Evolutionary conservation across 2,329 filamentous ascomycete genomes (phyloP).

Genomic region (Phoma sp.): DNA sequence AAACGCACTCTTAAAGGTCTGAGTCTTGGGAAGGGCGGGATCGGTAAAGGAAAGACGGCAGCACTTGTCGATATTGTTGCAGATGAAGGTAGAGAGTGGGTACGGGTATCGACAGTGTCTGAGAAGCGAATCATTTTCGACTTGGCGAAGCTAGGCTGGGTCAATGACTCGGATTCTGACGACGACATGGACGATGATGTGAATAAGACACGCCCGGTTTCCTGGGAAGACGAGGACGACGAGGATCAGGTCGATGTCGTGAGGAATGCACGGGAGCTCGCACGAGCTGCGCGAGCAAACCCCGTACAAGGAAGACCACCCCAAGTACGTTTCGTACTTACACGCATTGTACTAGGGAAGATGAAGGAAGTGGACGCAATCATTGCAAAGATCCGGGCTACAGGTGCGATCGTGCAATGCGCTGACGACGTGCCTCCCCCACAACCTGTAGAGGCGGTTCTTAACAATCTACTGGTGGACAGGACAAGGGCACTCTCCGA

Average conservation of each 20-base stretch:
- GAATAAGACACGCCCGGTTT: slow-evolving; percentile 12
- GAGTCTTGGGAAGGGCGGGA: slow-evolving; percentile 38
- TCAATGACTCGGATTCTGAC: slow-evolving; percentile 55
- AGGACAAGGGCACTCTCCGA: slow-evolving; percentile 48
- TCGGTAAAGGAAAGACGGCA: slow-evolving; percentile 54
- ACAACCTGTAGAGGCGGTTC: slow-evolving; percentile 30
- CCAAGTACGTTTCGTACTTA: slow-evolving; percentile 64
- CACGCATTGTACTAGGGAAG: slow-evolving; percentile 60
- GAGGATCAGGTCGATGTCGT: slow-evolving; percentile 63
- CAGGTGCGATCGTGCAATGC: slow-evolving; percentile 50
- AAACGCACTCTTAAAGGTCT: slow-evolving; percentile 34
- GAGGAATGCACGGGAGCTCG: slow-evolving; percentile 64
- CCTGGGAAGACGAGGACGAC: slow-evolving; percentile 57
- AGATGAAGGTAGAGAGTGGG: slow-evolving; percentile 68
- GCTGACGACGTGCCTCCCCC: slow-evolving; percentile 34
- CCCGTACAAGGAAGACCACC: slow-evolving; percentile 66
- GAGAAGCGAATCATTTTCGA: slow-evolving; percentile 70
- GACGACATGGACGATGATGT: slow-evolving; percentile 49
- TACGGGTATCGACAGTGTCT: slow-evolving; percentile 70
- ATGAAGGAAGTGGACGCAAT: slow-evolving; percentile 62
- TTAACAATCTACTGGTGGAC: slow-evolving; percentile 47
- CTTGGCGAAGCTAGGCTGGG: slow-evolving; percentile 70
- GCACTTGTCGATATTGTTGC: slow-evolving; percentile 70
- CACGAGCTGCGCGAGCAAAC: slow-evolving; percentile 61
- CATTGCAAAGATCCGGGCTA: slow-evolving; percentile 60